Conservation (phyloP, 768 basidiomycete species). For the Leucocoprinus sp. region DNA sequence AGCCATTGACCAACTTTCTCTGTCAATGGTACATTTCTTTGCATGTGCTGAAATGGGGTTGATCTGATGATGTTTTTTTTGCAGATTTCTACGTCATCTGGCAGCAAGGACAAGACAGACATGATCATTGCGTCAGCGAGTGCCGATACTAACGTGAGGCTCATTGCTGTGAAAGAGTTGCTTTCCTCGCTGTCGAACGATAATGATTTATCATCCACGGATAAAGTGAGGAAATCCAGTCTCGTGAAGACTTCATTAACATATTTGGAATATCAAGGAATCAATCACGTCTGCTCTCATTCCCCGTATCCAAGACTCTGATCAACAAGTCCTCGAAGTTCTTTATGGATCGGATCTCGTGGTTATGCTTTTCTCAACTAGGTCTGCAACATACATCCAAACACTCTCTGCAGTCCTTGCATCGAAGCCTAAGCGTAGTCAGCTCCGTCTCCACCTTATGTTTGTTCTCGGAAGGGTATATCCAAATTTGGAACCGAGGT, state of each 20-base stretch:
- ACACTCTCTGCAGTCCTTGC: slow-evolving; percentile 28
- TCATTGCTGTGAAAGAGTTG: slow-evolving; percentile 50
- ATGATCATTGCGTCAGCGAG: slow-evolving; percentile 50
- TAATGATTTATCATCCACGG: slow-evolving; percentile 24
- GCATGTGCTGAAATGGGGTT: neutral
- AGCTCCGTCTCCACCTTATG: slow-evolving; percentile 46
- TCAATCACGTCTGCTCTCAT: slow-evolving; percentile 57
- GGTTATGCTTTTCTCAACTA: slow-evolving; percentile 34
- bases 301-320: slow-evolving; percentile 61
- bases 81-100: slow-evolving; percentile 4
- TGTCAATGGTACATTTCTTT: slow-evolving; percentile 43
- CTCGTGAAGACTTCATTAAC: neutral
- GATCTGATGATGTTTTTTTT: neutral
- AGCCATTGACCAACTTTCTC: slow-evolving; percentile 44
- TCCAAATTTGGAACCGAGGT: slow-evolving; percentile 17
- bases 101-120: slow-evolving; percentile 21
- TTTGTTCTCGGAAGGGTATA: slow-evolving; percentile 49
- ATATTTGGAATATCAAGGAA: slow-evolving; percentile 28
- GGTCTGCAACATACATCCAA: slow-evolving; percentile 37
- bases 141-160: slow-evolving; percentile 54
- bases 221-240: slow-evolving; percentile 35
- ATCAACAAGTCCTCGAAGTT: slow-evolving; percentile 50
- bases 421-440: slow-evolving; percentile 40
- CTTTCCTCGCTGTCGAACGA: slow-evolving; percentile 27
- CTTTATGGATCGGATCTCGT: slow-evolving; percentile 52